Evolutionary conservation across 2,329 filamentous ascomycete genomes (phyloP), one percentile per base, ranked within the genome.

Genomic region (Trichoderma oligosporum): DNA sequence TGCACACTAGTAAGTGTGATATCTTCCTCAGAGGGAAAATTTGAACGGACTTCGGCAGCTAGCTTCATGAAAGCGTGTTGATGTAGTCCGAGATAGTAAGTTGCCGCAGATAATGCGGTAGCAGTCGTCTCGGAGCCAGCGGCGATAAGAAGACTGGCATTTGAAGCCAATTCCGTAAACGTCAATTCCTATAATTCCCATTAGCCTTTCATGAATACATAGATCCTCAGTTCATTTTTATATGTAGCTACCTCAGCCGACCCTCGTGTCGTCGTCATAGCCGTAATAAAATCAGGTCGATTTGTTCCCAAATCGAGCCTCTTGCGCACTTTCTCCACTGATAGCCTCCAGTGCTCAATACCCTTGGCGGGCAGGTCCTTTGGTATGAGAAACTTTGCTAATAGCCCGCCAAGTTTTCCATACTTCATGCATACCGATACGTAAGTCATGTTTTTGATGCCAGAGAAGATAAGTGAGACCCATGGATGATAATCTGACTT

Each of bases 51-150:
- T 62, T 80, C 77, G 0, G 66, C 22, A 4, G 65, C 66, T 14
- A 78, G 52, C 47, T 65, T 73, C 4, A 64, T 22, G 7, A 73
- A 55, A 2, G 55, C 56, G 0, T 63, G 46, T 0, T 69, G 72
- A 49, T 74, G 68, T 4, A 33, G 62, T 1, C 67, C 52, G 1
- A 74, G 65, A n/a, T 66, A 56, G 52, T 64, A 71, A 0, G 64
- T 66, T 2, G 61, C 60, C 8, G 64, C 70, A 0, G 62, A 60
- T 0, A 72, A 60, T 1, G 64, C 47, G 0, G 69, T 70, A 1
- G 69, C 68, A 7, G 68, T 71, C 1, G 68, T 72, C 51, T 72
- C 70, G 1, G 66, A 67, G 1, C 70, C 69, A 5, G 65, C 69
- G 9, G 67, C 35, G 31, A 71, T 59, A 6, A 65, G 44, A 20